Evolutionary conservation across 1,284 basidiomycete genomes (phyloP), one percentile per base, ranked within the genome.

Genomic region (Rhodotorula sp.): DNA sequence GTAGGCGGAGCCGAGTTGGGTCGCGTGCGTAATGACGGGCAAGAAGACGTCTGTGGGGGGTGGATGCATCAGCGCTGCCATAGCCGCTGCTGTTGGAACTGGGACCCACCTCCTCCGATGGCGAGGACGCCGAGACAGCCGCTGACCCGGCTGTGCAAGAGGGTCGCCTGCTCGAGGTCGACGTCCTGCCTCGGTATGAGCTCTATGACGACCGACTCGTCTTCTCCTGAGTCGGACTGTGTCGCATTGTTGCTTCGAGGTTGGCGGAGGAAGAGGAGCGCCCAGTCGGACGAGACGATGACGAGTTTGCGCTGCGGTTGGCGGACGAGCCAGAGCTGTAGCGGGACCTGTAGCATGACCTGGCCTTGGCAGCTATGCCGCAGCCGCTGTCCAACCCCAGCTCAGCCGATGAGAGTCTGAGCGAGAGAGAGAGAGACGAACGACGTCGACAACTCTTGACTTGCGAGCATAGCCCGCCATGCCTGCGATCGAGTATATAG

Each of bases 141-240:
- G 87, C 84, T 56, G 83, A 87, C 52, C 87, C 89, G 61, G 91
- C 80, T 69, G 85, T 86, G 67, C 38, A 76, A 61, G 31, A 88
- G 82, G 19, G 89, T 83, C 69, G 82, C 77, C 1, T 84, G 86
- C 18, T 82, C 78, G 49, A 91, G 83, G 77, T 93, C 88, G 43
- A 94, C 85, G 76, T 91, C 85, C 62, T 87, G 83, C 72, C 88
- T 87, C 0, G 86, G 86, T 8, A 94, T 80, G 78, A 94, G 92
- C 80, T 95, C 92, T 21, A 94, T 92, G 50, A 93, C 85, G 62
- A 83, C 80, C 2, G 58, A 57, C 21, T 62, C 61, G 48, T 60
- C 54, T 7, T 38, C 19, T 14, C 57, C 54, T 0, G 28, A 14
- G 48, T 56, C 49, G 48, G n/a, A 5, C 38, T 2, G 6, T 2